Percentiles rank a stretch among this genome's conserved stretches.
These are phyloP conservation scores for Sideroxylon spinosum DNA, from an alignment of 179 eudicot species.

Conservation along the genomic window DNA sequence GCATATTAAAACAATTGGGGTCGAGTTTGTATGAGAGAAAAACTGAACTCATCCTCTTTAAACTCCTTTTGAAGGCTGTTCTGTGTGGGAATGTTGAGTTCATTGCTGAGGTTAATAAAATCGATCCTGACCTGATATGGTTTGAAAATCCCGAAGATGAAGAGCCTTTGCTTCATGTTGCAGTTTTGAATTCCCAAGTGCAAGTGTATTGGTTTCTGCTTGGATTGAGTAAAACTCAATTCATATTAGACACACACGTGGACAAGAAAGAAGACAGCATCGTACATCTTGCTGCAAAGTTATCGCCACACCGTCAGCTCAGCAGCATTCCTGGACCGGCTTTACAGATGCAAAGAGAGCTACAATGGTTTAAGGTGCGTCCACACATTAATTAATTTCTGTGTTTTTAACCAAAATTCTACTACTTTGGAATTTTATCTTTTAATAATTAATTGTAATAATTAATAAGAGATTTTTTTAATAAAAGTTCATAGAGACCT, in stretches of 20 bases:
- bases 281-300: background rate
- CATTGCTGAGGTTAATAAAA: background rate
- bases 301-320: background rate
- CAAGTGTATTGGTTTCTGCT: background rate
- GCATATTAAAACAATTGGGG: too few species aligned
- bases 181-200: background rate
- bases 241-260: too few species aligned
- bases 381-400: too few species aligned
- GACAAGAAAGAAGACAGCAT: background rate
- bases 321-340: background rate
- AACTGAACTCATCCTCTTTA: too few species aligned
- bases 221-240: too few species aligned
- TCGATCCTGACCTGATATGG: background rate
- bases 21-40: too few species aligned
- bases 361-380: constrained; percentile 12
- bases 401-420: too few species aligned
- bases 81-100: background rate
- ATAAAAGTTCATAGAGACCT: too few species aligned
- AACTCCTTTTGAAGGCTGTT: background rate
- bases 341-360: constrained; percentile 12
- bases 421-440: too few species aligned
- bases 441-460: too few species aligned
- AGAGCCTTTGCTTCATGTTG: background rate
- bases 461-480: too few species aligned
- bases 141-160: background rate